These are phyloP conservation scores for Escallonia herrerae DNA, from an alignment of 129 eudicot species.

Conservation along the genomic window DNA sequence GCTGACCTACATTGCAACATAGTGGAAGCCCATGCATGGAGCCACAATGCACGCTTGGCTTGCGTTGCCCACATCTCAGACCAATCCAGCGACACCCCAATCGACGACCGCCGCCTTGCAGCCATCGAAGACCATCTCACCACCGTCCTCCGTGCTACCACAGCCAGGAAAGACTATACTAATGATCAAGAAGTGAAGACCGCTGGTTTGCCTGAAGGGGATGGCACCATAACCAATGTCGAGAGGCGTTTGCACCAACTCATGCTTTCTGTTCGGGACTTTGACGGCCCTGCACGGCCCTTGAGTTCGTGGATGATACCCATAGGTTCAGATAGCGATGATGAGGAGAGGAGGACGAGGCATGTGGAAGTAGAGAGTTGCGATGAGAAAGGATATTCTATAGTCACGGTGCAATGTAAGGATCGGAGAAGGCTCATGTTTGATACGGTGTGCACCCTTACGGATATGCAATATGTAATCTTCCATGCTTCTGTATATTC, in stretches of 20 bases:
- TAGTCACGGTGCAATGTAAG: constrained; percentile 37
- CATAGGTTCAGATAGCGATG: constrained; percentile 9
- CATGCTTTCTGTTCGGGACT: constrained; percentile 51
- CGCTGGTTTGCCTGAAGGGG: constrained; percentile 37
- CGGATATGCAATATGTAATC: constrained; percentile 64
- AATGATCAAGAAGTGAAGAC: constrained; percentile 50
- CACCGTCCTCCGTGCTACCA: constrained; percentile 61
- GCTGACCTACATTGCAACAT: constrained; percentile 73
- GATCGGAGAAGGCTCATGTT: constrained; percentile 66
- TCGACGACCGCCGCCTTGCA: constrained; percentile 52
- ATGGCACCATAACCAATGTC: constrained; percentile 44
- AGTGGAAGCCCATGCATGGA: constrained; percentile 82
- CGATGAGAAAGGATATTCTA: constrained; percentile 52
- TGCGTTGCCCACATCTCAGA: constrained; percentile 68
- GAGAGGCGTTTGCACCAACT: constrained; percentile 78
- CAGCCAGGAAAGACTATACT: constrained; percentile 17
- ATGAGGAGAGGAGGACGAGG: constrained; percentile 29
- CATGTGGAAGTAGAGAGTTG: constrained; percentile 48
- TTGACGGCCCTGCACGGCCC: constrained; percentile 37
- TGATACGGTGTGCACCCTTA: constrained; percentile 72
- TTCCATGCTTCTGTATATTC: constrained; percentile 67
- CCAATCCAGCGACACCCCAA: constrained; percentile 33
- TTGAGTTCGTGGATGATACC: constrained; percentile 11
- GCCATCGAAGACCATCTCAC: constrained; percentile 51
- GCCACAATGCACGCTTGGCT: constrained; percentile 71